phyloP scores from a whole-genome alignment of 2,329 filamentous ascomycete species.

The Nemania bipapillata region DNA sequence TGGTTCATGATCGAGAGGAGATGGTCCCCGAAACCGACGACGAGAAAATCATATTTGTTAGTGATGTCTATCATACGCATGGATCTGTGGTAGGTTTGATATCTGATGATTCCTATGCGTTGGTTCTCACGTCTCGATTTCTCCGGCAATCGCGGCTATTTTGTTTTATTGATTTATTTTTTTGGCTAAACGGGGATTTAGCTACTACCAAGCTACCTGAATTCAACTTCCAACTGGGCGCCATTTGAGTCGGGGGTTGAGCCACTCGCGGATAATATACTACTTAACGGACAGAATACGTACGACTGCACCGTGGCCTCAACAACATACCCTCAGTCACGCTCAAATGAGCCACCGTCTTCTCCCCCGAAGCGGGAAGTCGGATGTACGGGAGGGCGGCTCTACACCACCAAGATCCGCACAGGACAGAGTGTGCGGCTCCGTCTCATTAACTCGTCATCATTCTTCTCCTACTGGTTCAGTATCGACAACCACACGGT shows the following conservation, averaged over 20 bases:
- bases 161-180: no score
- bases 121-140: neutral
- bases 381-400: conserved; percentile 50
- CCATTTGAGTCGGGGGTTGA: conserved; percentile 54
- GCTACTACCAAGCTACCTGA: conserved; percentile 51
- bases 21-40: conserved; percentile 48
- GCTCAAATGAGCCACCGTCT: conserved; percentile 2
- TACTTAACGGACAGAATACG: conserved; percentile 55
- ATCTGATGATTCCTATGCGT: no score
- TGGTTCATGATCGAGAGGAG: conserved; percentile 53
- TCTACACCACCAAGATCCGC: conserved; percentile 50
- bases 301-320: conserved; percentile 52
- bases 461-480: conserved; percentile 55
- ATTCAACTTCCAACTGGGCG: conserved; percentile 52
- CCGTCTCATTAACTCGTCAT: conserved; percentile 56
- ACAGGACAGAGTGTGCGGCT: conserved; percentile 49
- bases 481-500: conserved; percentile 55
- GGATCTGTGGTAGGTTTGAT: conserved; percentile 49
- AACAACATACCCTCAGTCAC: conserved; percentile 45
- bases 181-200: conserved; percentile 20
- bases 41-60: conserved; percentile 55
- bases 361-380: conserved; percentile 16
- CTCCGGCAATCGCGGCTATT: no score
- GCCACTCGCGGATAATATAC: conserved; percentile 55
- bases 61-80: conserved; percentile 55